A percentile compares a stretch with the other conserved stretches of the same genome.
Conservation (phyloP, 805 yeast species). For the Zygotorulaspora chibaensis region DNA sequence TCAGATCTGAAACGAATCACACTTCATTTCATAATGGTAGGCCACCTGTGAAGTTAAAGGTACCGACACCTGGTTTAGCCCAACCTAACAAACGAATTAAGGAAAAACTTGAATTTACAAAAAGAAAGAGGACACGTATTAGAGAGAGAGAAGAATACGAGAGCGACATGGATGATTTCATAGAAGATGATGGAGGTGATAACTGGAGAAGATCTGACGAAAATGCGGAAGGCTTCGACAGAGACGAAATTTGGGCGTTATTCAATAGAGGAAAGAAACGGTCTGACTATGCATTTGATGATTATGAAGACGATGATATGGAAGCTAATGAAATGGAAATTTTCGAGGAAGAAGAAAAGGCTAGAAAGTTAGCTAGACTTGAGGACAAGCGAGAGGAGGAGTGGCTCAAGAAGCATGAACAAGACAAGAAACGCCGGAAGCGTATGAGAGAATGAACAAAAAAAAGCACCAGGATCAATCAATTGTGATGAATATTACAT, state of each 20-base stretch:
- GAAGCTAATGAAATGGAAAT: constrained; percentile 93
- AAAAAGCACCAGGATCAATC: too few relatives aligned
- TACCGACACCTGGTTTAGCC: constrained; percentile 37
- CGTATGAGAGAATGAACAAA: constrained; percentile 5
- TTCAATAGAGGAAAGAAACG: constrained; percentile 64
- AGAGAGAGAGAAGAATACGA: constrained; percentile 15
- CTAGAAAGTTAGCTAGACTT: constrained; percentile 60
- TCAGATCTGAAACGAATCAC: background rate
- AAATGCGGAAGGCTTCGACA: constrained; percentile 56
- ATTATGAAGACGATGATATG: constrained; percentile 65
- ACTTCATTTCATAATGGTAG: constrained; percentile 1
- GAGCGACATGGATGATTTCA: constrained; percentile 26
- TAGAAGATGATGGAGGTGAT: constrained; percentile 44
- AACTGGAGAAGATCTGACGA: constrained; percentile 24
- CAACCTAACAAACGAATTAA: constrained; percentile 55
- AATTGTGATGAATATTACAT: too few relatives aligned
- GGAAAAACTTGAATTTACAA: constrained; percentile 40
- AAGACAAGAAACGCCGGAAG: constrained; percentile 41
- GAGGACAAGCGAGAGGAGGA: constrained; percentile 75
- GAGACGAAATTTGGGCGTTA: constrained; percentile 87
- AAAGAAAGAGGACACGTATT: constrained; percentile 10
- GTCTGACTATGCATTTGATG: constrained; percentile 42
- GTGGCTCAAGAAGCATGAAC: constrained; percentile 47
- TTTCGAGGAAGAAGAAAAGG: constrained; percentile 71
- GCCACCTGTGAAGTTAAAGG: constrained; percentile 12